phyloP scores from a whole-genome alignment of 371 early-diverging fungal genomes.

The Rhizopus sp. region DNA sequence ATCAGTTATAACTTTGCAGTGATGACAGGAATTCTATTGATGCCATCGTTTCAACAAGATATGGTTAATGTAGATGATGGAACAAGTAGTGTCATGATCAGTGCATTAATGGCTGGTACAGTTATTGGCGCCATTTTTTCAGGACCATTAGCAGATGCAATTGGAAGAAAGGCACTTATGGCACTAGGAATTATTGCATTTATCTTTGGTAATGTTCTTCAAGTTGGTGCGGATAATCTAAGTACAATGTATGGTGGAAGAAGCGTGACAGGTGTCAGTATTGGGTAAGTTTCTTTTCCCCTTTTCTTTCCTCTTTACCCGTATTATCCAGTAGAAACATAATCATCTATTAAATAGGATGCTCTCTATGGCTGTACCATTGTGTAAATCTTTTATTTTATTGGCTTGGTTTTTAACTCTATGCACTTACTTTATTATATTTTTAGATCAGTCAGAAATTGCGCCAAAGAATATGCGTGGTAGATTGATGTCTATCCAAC shows the following conservation, averaged over 20 bases:
- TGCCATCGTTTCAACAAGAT: slow-evolving; percentile 44
- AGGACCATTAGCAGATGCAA: slow-evolving; percentile 67
- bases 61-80: slow-evolving; percentile 29
- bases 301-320: background rate
- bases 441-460: slow-evolving; percentile 82
- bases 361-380: slow-evolving; percentile 83
- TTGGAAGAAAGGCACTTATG: slow-evolving; percentile 80
- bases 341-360: slow-evolving; percentile 42
- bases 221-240: slow-evolving; percentile 57
- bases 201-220: slow-evolving; percentile 73
- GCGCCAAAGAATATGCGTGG: slow-evolving; percentile 88
- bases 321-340: background rate
- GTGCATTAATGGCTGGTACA: slow-evolving; percentile 71
- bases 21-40: slow-evolving; percentile 44
- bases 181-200: slow-evolving; percentile 71
- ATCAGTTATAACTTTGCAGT: slow-evolving; percentile 54
- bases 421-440: slow-evolving; percentile 2
- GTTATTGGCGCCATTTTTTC: slow-evolving; percentile 65
- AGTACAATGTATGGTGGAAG: slow-evolving; percentile 75
- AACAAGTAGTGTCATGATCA: slow-evolving; percentile 58
- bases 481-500: slow-evolving; percentile 83
- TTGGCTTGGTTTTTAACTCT: background rate
- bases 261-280: slow-evolving; percentile 77
- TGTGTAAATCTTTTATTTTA: slow-evolving; percentile 49
- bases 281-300: slow-evolving; percentile 61